phyloP scores from a whole-genome alignment of 2,329 filamentous ascomycete species.

The Drechslerella stenobrocha region DNA sequence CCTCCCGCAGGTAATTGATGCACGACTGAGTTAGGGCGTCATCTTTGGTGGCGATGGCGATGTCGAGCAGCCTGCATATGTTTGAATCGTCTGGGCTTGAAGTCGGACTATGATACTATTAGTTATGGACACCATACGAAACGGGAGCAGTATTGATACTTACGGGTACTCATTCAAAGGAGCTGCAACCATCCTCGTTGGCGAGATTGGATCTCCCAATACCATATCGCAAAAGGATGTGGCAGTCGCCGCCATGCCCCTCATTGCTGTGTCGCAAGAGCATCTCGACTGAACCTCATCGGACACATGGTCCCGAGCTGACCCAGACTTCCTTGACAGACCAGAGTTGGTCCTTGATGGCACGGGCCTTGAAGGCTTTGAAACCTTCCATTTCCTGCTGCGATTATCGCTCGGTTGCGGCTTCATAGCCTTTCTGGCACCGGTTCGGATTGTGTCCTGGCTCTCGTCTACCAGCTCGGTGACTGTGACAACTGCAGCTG shows the following conservation, averaged over 20 bases:
- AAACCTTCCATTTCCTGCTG: slow-evolving; percentile 44
- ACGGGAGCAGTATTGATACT: slow-evolving; percentile 1
- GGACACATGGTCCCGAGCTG: slow-evolving; percentile 31
- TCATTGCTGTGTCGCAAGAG: slow-evolving; percentile 35
- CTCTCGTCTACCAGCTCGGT: slow-evolving; percentile 34
- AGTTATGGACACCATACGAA: slow-evolving; percentile 3
- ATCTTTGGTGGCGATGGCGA: slow-evolving; percentile 29
- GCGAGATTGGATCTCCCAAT: slow-evolving; percentile 42
- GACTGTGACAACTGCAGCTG: slow-evolving; percentile 33
- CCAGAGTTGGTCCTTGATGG: slow-evolving; percentile 45
- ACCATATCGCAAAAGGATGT: slow-evolving; percentile 40
- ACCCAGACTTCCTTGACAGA: slow-evolving; percentile 32
- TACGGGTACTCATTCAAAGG: slow-evolving; percentile 34
- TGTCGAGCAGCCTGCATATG: slow-evolving; percentile 32
- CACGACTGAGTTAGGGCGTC: slow-evolving; percentile 33
- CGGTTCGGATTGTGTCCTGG: slow-evolving; percentile 20
- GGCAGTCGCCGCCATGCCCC: slow-evolving; percentile 17
- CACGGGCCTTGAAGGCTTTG: slow-evolving; percentile 39
- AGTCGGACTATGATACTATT: slow-evolving; percentile 10
- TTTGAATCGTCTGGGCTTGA: slow-evolving; percentile 35
- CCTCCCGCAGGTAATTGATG: slow-evolving; percentile 39
- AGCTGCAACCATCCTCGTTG: slow-evolving; percentile 10
- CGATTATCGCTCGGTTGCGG: slow-evolving; percentile 15
- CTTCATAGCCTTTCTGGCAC: slow-evolving; percentile 11
- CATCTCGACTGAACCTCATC: slow-evolving; percentile 33